Conservation (phyloP, 2,329 filamentous ascomycete species). For the Lasiodiplodia sp. region DNA sequence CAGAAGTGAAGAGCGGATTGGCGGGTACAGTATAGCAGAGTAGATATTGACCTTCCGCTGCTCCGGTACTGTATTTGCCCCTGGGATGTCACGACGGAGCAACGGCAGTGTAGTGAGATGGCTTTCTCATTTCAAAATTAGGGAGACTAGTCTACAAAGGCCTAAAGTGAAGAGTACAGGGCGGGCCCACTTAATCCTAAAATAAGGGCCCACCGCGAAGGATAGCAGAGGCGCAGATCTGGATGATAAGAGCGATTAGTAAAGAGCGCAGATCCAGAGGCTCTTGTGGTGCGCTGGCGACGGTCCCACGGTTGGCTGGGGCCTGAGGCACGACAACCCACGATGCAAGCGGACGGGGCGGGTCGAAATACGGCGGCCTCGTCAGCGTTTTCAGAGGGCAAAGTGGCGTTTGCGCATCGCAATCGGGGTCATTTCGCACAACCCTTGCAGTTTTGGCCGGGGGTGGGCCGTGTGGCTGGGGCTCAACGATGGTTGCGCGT, state of each 20-base stretch:
- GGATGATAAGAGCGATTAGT: no score
- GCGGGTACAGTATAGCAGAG: no score
- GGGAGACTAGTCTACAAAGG: not conserved
- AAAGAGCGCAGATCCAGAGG: no score
- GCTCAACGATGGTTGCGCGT: conserved; percentile 7
- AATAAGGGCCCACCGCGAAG: no score
- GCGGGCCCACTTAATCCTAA: not conserved
- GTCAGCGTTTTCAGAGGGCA: not conserved
- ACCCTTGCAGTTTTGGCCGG: not conserved
- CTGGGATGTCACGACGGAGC: no score
- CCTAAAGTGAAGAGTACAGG: not conserved
- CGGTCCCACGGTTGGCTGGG: no score
- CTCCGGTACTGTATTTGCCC: no score
- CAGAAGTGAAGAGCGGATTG: no score
- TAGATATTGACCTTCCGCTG: no score
- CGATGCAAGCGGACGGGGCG: no score
- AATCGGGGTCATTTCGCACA: conserved; percentile 3
- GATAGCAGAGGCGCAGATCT: no score
- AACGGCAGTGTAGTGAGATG: not conserved
- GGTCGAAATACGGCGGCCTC: not conserved
- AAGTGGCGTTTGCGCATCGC: conserved; percentile 7
- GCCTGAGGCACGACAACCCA: not conserved
- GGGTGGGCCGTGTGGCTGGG: conserved; percentile 14
- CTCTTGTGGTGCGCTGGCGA: no score
- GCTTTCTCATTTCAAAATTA: not conserved